A percentile compares a stretch with the other conserved stretches of the same genome.
Evolutionary conservation across 1,139 yeast genomes (phyloP).

Genomic region (Scheffersomyces titani): DNA sequence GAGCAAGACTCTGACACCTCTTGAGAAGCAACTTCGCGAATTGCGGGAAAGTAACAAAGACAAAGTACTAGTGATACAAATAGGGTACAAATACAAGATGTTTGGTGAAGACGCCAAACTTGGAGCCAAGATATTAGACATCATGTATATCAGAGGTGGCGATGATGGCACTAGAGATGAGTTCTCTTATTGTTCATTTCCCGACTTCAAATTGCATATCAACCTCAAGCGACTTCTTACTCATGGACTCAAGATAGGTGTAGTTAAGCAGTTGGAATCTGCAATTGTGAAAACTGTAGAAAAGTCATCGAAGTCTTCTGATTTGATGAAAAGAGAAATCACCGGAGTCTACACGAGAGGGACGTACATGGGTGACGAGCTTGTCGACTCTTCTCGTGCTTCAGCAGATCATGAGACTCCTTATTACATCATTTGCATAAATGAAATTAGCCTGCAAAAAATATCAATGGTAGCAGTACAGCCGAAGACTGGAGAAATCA

Average conservation of each 20-base stretch:
- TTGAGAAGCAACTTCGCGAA: slow-evolving; percentile 74
- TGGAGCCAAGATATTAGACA: slow-evolving; percentile 66
- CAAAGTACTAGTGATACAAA: slow-evolving; percentile 76
- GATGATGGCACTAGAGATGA: slow-evolving; percentile 48
- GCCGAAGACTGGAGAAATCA: slow-evolving; percentile 75
- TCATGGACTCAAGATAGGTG: slow-evolving; percentile 75
- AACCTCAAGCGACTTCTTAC: slow-evolving; percentile 69
- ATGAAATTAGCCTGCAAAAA: slow-evolving; percentile 16
- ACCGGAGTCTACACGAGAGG: slow-evolving; percentile 81
- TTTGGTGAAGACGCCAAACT: slow-evolving; percentile 80
- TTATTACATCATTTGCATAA: slow-evolving; percentile 33
- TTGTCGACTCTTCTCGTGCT: slow-evolving; percentile 14
- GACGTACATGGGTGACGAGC: slow-evolving; percentile 72
- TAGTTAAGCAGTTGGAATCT: slow-evolving; percentile 84
- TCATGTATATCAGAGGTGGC: slow-evolving; percentile 71
- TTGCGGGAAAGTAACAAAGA: slow-evolving; percentile 62
- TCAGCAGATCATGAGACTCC: slow-evolving; percentile 21
- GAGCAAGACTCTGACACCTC: slow-evolving; percentile 54
- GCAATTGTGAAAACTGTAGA: slow-evolving; percentile 62
- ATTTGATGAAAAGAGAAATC: slow-evolving; percentile 67
- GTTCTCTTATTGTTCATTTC: slow-evolving; percentile 85
- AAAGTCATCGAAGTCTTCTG: slow-evolving; percentile 39
- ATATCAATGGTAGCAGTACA: slow-evolving; percentile 67
- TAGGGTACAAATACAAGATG: slow-evolving; percentile 87
- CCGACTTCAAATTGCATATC: slow-evolving; percentile 70